Conservation (phyloP, 495 filamentous ascomycete genomes). For the Lepidopterella palustris region DNA sequence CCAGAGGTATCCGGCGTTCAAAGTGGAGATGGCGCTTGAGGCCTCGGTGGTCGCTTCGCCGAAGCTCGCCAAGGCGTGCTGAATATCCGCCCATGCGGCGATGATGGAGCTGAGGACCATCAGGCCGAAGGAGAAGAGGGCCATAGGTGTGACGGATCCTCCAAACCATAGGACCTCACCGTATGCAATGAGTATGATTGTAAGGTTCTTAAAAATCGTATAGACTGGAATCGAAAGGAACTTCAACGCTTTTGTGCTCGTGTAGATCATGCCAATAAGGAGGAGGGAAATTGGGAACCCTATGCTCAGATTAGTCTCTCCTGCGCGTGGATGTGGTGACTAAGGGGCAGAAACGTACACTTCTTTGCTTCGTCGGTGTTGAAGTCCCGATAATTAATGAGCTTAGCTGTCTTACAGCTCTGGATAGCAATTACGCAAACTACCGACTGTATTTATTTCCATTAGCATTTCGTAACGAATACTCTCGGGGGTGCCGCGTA, state of each 20-base stretch:
- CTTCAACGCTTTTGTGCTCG: constrained; percentile 90
- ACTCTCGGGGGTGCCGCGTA: neutral
- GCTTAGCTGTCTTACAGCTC: constrained; percentile 68
- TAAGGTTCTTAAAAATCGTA: constrained; percentile 99
- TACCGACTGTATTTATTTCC: constrained; percentile 53
- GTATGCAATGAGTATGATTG: constrained; percentile 97
- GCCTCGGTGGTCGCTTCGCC: constrained; percentile 53
- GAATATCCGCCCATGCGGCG: constrained; percentile 97
- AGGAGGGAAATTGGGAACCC: constrained; percentile 97
- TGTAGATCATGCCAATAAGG: constrained; percentile 99
- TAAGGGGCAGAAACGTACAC: constrained; percentile 53
- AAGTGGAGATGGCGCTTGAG: constrained; percentile 69
- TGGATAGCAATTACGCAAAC: constrained; percentile 90
- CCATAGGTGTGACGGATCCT: constrained; percentile 79
- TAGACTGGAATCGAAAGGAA: constrained; percentile 97
- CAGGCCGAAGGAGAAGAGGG: constrained; percentile 90
- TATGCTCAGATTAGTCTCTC: constrained; percentile 36
- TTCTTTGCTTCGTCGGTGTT: constrained; percentile 83
- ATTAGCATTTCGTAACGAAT: constrained; percentile 11
- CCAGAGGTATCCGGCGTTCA: constrained; percentile 97
- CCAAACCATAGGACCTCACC: constrained; percentile 99
- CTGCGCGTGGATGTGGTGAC: no score
- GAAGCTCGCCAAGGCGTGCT: constrained; percentile 64
- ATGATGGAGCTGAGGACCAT: constrained; percentile 96
- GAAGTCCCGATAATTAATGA: constrained; percentile 89